These are phyloP conservation scores for Geotrichum siamense DNA, from an alignment of 1,139 yeast species.

Conservation along the genomic window DNA sequence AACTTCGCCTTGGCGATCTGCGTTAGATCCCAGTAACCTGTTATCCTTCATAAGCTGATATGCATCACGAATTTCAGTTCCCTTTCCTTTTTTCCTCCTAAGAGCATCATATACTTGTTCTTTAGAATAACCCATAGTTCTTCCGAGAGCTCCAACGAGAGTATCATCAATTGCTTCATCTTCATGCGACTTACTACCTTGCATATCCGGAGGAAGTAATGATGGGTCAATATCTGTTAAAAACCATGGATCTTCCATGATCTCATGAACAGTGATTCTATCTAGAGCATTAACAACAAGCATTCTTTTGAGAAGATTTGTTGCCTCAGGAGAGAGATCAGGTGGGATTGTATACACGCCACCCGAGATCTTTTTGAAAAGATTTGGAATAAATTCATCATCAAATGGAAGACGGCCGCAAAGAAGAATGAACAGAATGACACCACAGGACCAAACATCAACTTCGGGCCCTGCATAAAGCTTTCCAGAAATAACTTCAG, in stretches of 20 bases:
- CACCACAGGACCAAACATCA: slow-evolving; percentile 99
- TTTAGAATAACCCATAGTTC: slow-evolving; percentile 88
- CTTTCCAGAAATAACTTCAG: slow-evolving; percentile 94
- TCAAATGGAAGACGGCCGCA: slow-evolving; percentile 97
- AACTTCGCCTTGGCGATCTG: slow-evolving; percentile 26
- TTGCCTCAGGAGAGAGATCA: slow-evolving; percentile 81
- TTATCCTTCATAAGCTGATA: slow-evolving; percentile 85
- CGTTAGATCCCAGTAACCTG: slow-evolving; percentile 40
- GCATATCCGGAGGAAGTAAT: slow-evolving; percentile 55
- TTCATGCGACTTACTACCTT: slow-evolving; percentile 34
- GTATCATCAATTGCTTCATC: slow-evolving; percentile 58
- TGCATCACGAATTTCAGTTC: slow-evolving; percentile 84
- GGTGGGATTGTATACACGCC: slow-evolving; percentile 94
- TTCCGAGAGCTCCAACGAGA: slow-evolving; percentile 67
- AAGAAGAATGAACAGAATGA: slow-evolving; percentile 89
- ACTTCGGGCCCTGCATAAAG: slow-evolving; percentile 98
- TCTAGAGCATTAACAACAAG: slow-evolving; percentile 93
- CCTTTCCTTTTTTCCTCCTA: slow-evolving; percentile 40
- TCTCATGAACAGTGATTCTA: slow-evolving; percentile 89
- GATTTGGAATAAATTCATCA: slow-evolving; percentile 93
- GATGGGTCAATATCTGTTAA: slow-evolving; percentile 76
- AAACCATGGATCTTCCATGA: slow-evolving; percentile 96
- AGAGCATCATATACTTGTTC: slow-evolving; percentile 81
- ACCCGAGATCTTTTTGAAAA: slow-evolving; percentile 88
- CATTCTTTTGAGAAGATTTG: slow-evolving; percentile 81